Conservation (phyloP, 305 asterid species). For the Striga hermonthica region DNA sequence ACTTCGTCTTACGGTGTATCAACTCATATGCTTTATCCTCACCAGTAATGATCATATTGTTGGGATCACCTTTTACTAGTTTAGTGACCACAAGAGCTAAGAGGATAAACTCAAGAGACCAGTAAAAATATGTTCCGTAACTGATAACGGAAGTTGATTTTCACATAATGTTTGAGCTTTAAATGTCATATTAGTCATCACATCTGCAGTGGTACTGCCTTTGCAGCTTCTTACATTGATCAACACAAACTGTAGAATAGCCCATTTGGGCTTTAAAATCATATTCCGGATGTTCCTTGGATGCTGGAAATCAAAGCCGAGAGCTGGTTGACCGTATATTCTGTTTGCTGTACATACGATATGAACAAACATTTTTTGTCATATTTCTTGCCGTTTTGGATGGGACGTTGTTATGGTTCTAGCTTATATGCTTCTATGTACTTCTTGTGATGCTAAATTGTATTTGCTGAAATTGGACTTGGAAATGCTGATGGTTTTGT, state of each 20-base stretch:
- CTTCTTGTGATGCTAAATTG: slow-evolving; percentile 10
- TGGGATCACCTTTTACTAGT: slow-evolving; percentile 10
- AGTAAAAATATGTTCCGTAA: neutral
- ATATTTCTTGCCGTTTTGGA: neutral
- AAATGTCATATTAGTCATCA: slow-evolving; percentile 1
- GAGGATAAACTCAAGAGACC: neutral
- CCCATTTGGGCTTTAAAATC: neutral
- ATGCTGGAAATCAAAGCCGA: neutral
- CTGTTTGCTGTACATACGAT: neutral
- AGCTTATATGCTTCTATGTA: neutral
- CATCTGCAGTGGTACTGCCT: neutral
- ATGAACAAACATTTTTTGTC: neutral
- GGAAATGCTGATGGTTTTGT: neutral
- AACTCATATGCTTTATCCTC: neutral
- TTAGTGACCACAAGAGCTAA: slow-evolving; percentile 2
- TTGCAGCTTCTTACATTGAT: neutral
- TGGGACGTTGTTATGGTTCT: neutral
- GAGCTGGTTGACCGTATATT: neutral
- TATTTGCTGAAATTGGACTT: slow-evolving; percentile 2
- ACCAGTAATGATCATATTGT: neutral
- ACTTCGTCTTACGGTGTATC: neutral
- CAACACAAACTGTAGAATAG: neutral
- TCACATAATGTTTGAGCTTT: neutral
- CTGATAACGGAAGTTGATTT: neutral
- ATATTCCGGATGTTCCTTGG: neutral